phyloP scores from a whole-genome alignment of 2,329 filamentous ascomycete genomes.

The Leptographium galeiforme region DNA sequence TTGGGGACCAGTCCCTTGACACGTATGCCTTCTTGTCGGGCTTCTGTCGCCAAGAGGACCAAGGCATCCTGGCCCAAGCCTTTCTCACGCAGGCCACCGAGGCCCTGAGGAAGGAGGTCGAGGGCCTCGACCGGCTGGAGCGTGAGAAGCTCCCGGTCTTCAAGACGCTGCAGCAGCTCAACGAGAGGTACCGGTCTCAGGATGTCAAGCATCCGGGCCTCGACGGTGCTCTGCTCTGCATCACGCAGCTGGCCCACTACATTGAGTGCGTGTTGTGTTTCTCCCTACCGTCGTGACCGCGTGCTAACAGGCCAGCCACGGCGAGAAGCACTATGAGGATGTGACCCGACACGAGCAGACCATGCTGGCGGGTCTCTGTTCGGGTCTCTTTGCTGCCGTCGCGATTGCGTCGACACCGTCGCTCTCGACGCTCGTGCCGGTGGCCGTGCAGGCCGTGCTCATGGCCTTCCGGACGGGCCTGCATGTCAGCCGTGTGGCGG shows the following conservation, averaged over 20 bases:
- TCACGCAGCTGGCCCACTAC: constrained; percentile 54
- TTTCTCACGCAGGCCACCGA: constrained; percentile 47
- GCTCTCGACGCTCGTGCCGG: constrained; percentile 44
- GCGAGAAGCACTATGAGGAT: constrained; percentile 42
- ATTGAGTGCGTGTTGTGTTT: constrained; percentile 40
- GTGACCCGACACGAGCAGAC: constrained; percentile 34
- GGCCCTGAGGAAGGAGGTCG: constrained; percentile 46
- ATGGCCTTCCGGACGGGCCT: constrained; percentile 53
- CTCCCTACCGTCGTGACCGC: too few species aligned
- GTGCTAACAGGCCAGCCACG: constrained; percentile 24
- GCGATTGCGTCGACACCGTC: constrained; percentile 52
- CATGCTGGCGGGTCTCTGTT: constrained; percentile 51
- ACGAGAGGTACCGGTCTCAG: constrained; percentile 49
- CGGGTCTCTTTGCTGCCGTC: constrained; percentile 55
- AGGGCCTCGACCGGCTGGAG: constrained; percentile 41
- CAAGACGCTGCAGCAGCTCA: constrained; percentile 47
- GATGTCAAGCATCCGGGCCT: constrained; percentile 44
- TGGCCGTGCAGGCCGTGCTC: constrained; percentile 50
- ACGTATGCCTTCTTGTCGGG: constrained; percentile 49
- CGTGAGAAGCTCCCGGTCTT: constrained; percentile 48
- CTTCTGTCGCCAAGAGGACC: constrained; percentile 31
- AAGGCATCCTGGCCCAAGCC: constrained; percentile 40
- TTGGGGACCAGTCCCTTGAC: constrained; percentile 59
- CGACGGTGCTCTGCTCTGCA: constrained; percentile 51
- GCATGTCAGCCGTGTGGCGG: constrained; percentile 37